Base-by-base conservation (phyloP, 192 early-diverging fungal genomes). In the Spinellus fusiger region DNA sequence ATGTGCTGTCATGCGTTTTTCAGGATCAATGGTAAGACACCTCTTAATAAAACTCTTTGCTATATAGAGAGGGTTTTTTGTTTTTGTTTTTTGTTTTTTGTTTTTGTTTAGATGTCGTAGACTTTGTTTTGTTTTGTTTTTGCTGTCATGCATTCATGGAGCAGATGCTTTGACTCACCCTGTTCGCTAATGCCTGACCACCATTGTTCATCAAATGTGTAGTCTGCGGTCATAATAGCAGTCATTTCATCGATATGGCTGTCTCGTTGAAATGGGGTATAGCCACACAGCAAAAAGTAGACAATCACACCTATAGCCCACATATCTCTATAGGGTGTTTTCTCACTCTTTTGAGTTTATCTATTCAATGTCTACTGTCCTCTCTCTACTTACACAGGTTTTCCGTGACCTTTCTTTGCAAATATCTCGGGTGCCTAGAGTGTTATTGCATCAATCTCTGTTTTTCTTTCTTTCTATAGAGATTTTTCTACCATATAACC, bases 271-370 rank as follows among this genome's bases (percentile, higher is more conserved):
- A 93, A 93, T 20, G 91, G 91, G 15, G 84, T 84, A 46, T 76
- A 76, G 8, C 91, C 89, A 23, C 80, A 82, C 1, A 93, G 76
- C 52, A 89, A 66, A 61, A 90, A 89, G 62, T 82, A 93, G 0
- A 88, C 76, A 55, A 90, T 85, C 12, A 89, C 85, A 47, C 89
- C 89, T 35, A 87, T 75, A 1, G 88, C 88, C 90, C 90, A 92
- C 80, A 92, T 81, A 40, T 90, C 88, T 13, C 71, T 73, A 60
- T 18, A 33, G 49, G 18, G 51, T 6, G 29, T 16, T n/a, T n/a
- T n/a, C n/a, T n/a, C n/a, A n/a, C n/a, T n/a, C n/a, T n/a, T n/a
- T n/a, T n/a, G n/a, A n/a, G n/a, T n/a, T n/a, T n/a, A n/a, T n/a
- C n/a, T n/a, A 47, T 51, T 46, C 29, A 26, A 16, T 59, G 9